Base-by-base conservation (phyloP, 768 basidiomycete species). In the Clathrus columnatus region DNA sequence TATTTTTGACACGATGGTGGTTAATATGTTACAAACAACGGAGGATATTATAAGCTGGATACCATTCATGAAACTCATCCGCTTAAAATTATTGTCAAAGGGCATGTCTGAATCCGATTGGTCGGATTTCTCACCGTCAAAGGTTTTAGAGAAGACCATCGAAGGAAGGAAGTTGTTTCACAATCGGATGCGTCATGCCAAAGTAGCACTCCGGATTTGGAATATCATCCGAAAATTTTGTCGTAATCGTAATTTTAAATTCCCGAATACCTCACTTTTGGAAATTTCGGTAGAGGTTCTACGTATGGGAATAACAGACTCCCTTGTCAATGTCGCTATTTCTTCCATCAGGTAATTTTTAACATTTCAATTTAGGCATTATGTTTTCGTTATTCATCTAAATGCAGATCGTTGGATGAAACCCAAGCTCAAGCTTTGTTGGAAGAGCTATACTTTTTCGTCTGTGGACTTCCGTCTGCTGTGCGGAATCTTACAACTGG, bases 341-440 rank as follows among this genome's bases (percentile, higher is more conserved):
- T 36, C 36, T 32, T 32, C 16, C 36, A 8, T 2, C 36, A 36
- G 10, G 4, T 36, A 14, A 32, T 36, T 8, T 29, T 46, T 48
- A 32, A 23, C 7, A 42, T 27, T 18, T 17, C 32, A 28, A 14
- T n/a, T n/a, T n/a, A n/a, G n/a, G n/a, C n/a, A n/a, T n/a, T n/a
- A n/a, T n/a, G 46, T 46, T 49, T 10, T 48, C 23, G 47, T 45
- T 43, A 45, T 27, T 51, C 18, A n/a, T 44, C 11, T 50, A 47
- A 10, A n/a, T 30, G 32, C 62, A 76, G 73, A 55, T 81, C 81
- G 60, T 65, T 82, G 4, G 64, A 67, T 18, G 44, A 50, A 7
- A 63, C 64, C 8, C 69, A 72, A 50, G 57, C 73, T 17, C 59
- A 66, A 6, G 60, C 56, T 1, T 62, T 86, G 14, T 60, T 84